Evolutionary conservation across 352 stramenopile genomes (phyloP), one percentile per base, ranked within the genome.

Genomic region (Phytophthora uliginosa): DNA sequence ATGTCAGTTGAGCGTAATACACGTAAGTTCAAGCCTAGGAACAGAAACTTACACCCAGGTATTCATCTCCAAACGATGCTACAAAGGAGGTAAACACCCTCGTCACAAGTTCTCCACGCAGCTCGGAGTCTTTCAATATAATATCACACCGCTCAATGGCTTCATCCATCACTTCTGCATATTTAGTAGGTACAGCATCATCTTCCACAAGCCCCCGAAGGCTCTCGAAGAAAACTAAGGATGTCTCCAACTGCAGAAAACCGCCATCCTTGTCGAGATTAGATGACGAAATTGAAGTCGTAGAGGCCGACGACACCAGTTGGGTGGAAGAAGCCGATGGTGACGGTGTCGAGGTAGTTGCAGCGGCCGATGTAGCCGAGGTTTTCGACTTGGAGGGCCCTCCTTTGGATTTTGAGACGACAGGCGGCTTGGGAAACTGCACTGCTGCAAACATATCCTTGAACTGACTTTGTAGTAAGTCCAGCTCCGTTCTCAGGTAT

Each of bases 31-130:
- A 45, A 45, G 4, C 17, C 36, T 4, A 45, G 36, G 1, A 18
- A 4, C 4, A 45, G 4, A 65, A 55, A 69, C 60, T 36, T 83
- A 95, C 89, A 7, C 60, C 69, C 20, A 95, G 66, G 40, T 89
- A 93, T 22, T 92, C 82, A 38, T 93, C 89, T 20, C 83, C 85
- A 67, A 84, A 94, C 13, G 81, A 79, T 4, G 74, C 71, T 26
- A 81, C 69, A 55, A 92, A 94, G 1, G 75, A 85, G 12, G 79
- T 83, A 59, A 92, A 94, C 4, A 92, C 31, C 52, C 91, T 93
- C 12, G 86, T 93, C 28, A 91, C 63, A 12, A 95, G 62, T 52
- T 95, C 89, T 1, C 78, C 81, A 7, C 80, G 81, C 61, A 94
- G 54, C 47, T 95, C 89, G 10, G 83, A 85, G 42, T 85, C 81